phyloP scores from a whole-genome alignment of 305 asterid species.

The Coffea humblotiana region DNA sequence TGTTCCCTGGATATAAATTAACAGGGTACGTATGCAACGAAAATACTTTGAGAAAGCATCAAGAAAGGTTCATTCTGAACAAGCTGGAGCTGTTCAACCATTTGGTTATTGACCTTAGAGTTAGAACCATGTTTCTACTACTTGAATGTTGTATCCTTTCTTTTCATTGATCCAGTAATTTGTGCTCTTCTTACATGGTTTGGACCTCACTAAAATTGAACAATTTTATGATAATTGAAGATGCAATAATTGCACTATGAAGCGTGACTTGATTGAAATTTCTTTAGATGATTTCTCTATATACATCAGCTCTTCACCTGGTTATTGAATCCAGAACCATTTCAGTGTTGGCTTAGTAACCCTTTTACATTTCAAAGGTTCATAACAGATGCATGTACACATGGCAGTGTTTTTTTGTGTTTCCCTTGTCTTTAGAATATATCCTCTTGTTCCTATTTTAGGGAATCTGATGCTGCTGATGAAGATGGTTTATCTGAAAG shows the following conservation, averaged over 20 bases:
- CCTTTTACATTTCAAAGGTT: neutral
- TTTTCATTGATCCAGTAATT: neutral
- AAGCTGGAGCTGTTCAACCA: neutral
- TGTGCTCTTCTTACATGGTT: neutral
- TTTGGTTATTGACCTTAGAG: neutral
- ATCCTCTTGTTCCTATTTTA: conserved; percentile 23
- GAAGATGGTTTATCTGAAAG: conserved; percentile 49
- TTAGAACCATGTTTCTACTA: neutral
- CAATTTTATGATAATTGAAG: neutral
- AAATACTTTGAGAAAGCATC: neutral
- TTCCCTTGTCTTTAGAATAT: conserved; percentile 11
- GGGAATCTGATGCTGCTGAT: conserved; percentile 77
- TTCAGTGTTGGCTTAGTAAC: neutral
- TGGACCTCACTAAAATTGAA: neutral
- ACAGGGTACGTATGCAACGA: neutral
- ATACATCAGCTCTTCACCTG: neutral
- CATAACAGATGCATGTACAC: neutral
- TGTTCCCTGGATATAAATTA: neutral
- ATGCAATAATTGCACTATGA: neutral
- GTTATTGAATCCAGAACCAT: neutral
- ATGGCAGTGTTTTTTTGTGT: neutral
- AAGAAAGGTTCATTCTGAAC: neutral
- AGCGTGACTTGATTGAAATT: neutral
- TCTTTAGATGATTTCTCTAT: neutral
- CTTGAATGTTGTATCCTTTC: neutral